Base-by-base conservation (phyloP, 192 early-diverging fungal species). In the Podila horticola region DNA sequence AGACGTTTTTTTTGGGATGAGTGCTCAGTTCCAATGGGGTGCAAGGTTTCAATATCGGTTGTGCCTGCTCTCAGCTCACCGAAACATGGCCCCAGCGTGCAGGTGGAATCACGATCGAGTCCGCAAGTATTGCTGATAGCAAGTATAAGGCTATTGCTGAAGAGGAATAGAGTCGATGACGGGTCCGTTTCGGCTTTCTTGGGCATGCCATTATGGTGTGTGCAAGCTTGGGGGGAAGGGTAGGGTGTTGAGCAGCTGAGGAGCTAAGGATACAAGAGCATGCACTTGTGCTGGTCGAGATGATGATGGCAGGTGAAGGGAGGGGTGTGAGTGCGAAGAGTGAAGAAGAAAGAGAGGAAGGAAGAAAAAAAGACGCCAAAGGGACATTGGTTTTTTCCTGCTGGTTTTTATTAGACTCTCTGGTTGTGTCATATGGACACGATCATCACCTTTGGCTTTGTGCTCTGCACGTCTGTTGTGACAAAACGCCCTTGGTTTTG, bases 1-100 rank as follows among this genome's bases (percentile, higher is more conserved):
- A 24, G n/a, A 34, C 19, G 22, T 2, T 8, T 0, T 0, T 24
- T 36, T 69, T 5, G 24, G 22, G 24, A 67, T 28, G 29, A 66
- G 48, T 12, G 55, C 22, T 15, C 9, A 57, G 38, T 36, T 11
- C 7, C 2, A 41, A 28, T 4, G 45, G 52, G 36, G 24, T 19
- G 19, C 33, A 62, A n/a, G 24, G 48, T 24, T 22, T 30, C 31
- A 12, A 34, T 34, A 8, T 76, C 41, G 41, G 15, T 45, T 3
- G 15, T 45, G 41, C 3, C 15, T 45, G 41, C 41, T 45, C 52
- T 55, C 24, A 10, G 52, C 52, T 55, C 52, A 79, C 75, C 17
- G 75, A 72, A 41, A 79, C 66, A 51, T 79, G 75, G 64, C 75
- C 75, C 65, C 70, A 79, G 17, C 75, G 64, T 26, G 75, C 29